Base-by-base conservation (phyloP, 2,329 filamentous ascomycete species). In the Verticillium nonalfalfae region DNA sequence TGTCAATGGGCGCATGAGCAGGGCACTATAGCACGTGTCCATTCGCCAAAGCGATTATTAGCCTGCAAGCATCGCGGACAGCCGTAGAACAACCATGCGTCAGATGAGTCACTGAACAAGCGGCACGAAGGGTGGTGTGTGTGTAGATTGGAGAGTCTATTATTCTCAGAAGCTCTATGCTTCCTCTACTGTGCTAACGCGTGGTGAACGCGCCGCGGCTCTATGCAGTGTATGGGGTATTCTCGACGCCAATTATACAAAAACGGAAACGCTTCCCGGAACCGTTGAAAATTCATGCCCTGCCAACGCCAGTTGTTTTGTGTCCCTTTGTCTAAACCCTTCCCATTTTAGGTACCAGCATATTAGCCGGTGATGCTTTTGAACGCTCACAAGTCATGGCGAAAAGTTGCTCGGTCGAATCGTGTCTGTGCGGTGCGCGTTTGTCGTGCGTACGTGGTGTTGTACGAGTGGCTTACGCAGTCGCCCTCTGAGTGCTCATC, bases 401-500 rank as follows among this genome's bases (percentile, higher is more conserved):
- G 18, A 18, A 21, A 52, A 52, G 45, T 52, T 18, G 45, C 18
- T 52, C 26, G 26, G 45, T 52, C 45, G 45, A 52, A 52, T 52
- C 45, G n/a, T 52, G 45, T 26, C 45, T 26, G 18, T 52, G 45
- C 26, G 45, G 45, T 52, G 38, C 38, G 13, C 14, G 39, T 45
- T 5, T 45, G 15, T 18, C 26, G 45, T 50, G 1, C 40, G 15
- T 50, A 9, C 5, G 45, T 31, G 1, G 15, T n/a, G 18, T n/a
- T n/a, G 18, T 18, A 36, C 18, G 45, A 26, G 6, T 15, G 14
- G 21, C 31, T 31, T 58, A 66, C 57, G 60, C 60, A 1, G 54
- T 39, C 60, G 65, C 61, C 56, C 61, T 65, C 59, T 60, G 57
- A 35, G 62, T 57, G 15, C 35, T 50, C 59, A 52, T 59, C 39